Base-by-base conservation (phyloP, 2,329 filamentous ascomycete species). In the Penicillium verrucosum region DNA sequence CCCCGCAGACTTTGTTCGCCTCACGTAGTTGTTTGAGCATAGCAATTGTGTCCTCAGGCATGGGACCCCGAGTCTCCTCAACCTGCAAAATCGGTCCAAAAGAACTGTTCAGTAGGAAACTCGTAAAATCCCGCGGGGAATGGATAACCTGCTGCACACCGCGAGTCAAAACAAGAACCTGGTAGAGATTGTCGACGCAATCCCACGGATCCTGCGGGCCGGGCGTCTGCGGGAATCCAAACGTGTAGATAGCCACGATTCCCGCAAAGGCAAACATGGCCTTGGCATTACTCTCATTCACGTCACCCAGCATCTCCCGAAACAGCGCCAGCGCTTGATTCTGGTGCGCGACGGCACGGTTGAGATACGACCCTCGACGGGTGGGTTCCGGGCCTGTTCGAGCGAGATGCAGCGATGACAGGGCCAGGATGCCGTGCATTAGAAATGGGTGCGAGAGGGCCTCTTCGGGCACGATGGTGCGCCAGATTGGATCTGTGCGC, bases 191-290 rank as follows among this genome's bases (percentile, higher is more conserved):
- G 34, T 70, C 66, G n/a, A 75, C 61, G 23, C 63, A 68, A 29
- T 60, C 56, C 60, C 64, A 68, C 4, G 65, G 64, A 37, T 71
- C 67, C n/a, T 62, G 61, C 9, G 54, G 54, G 8, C 68, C 67
- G 0, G 67, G 65, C 1, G 62, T 59, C 40, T 68, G 65, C 3
- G 71, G 70, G 41, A 70, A 74, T 0, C 68, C 75, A 47, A 75
- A 75, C 1, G 74, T 69, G 50, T 75, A 76, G 16, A 75, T 63
- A 21, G 72, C 70, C 11, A 76, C 69, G 21, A 77, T 61, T 14
- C 68, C 61, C 0, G 73, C 68, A 44, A 76, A 74, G 1, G 72
- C 67, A 51, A 77, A 76, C 59, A 77, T 70, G 1, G 74, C 73
- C 53, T 75, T 73, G n/a, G 70, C 69, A 58, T 76, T 77, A 3